These are phyloP conservation scores for Metschnikowia borealis DNA, from an alignment of 805 yeast species.

Conservation along the genomic window DNA sequence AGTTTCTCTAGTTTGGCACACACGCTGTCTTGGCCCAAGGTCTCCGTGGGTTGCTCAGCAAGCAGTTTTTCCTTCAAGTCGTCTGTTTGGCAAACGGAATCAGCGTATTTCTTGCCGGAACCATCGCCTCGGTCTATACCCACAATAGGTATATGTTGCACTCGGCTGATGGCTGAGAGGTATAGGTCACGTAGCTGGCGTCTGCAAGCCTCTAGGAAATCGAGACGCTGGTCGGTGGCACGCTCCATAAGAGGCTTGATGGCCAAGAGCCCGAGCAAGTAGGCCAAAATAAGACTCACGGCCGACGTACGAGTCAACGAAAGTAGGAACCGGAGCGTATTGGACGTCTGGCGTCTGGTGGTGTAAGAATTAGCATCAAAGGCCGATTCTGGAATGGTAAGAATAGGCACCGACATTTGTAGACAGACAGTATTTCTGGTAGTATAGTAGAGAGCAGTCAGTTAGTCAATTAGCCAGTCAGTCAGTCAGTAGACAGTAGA, in stretches of 20 bases:
- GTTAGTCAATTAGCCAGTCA: too few relatives aligned
- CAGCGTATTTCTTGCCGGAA: conserved; percentile 31
- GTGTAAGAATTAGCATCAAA: conserved; percentile 29
- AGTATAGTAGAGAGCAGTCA: too few relatives aligned
- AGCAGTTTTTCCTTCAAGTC: conserved; percentile 20
- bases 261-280: conserved; percentile 30
- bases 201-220: conserved; percentile 32
- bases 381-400: conserved; percentile 41
- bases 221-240: conserved; percentile 27
- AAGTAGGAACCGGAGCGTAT: conserved; percentile 25
- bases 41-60: conserved; percentile 20
- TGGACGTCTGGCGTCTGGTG: conserved; percentile 19
- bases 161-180: conserved; percentile 29
- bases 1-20: conserved; percentile 23
- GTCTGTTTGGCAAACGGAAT: conserved; percentile 37
- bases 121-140: conserved; percentile 27
- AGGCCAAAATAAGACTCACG: conserved; percentile 23
- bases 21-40: conserved; percentile 24
- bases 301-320: conserved; percentile 35
- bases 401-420: conserved; percentile 25
- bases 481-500: too few relatives aligned
- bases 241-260: conserved; percentile 34
- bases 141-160: conserved; percentile 38
- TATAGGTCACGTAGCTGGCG: conserved; percentile 33
- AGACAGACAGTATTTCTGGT: too few relatives aligned